A percentile compares a stretch with the other conserved stretches of the same genome.
Conservation (phyloP, 108 stramenopile genomes). For the Chaetoceros muelleri region DNA sequence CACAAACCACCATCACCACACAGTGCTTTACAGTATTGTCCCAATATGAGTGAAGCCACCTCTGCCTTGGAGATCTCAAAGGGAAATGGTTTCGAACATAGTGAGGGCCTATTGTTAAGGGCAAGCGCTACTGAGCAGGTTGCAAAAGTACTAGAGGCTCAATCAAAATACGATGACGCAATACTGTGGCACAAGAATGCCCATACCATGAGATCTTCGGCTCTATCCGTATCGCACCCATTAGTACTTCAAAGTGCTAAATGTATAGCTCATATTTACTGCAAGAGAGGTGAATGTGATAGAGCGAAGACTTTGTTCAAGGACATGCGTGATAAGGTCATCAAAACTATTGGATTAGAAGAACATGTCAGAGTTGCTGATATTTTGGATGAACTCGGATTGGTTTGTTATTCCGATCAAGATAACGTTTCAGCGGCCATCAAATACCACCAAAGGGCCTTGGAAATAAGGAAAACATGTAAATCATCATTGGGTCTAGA, state of each 20-base stretch:
- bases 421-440: neutral
- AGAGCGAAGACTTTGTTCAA: neutral
- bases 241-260: neutral
- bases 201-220: neutral
- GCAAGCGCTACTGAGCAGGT: neutral
- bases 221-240: neutral
- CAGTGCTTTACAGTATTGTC: too few relatives aligned
- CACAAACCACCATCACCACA: too few relatives aligned
- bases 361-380: neutral
- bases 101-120: neutral
- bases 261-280: neutral
- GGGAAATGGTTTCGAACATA: neutral
- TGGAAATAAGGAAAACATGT: neutral
- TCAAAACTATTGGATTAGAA: neutral
- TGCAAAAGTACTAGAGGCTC: neutral
- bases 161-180: neutral
- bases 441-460: neutral
- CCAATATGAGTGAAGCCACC: neutral
- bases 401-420: neutral
- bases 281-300: neutral
- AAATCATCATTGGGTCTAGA: neutral
- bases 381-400: neutral
- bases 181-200: neutral
- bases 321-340: neutral
- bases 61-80: neutral